A percentile compares a stretch with the other conserved stretches of the same genome.
phyloP scores from a whole-genome alignment of 768 basidiomycete species.

The Terana coerulea region DNA sequence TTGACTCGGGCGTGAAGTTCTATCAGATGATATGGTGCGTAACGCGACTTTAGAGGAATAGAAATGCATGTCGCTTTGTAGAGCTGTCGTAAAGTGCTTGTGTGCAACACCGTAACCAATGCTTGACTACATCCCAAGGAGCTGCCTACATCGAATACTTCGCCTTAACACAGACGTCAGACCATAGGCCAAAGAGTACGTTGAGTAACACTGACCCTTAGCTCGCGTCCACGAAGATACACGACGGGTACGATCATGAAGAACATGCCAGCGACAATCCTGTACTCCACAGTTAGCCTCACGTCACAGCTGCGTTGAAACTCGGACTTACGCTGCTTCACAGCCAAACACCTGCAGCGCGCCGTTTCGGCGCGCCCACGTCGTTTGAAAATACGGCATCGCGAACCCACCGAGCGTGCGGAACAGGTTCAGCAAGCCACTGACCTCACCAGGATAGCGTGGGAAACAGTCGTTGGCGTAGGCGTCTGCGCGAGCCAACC shows the following conservation, averaged over 20 bases:
- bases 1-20: constrained; percentile 11
- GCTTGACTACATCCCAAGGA: no score
- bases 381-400: constrained; percentile 64
- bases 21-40: constrained; percentile 19
- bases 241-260: constrained; percentile 46
- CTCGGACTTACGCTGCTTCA: constrained; percentile 44
- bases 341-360: constrained; percentile 59
- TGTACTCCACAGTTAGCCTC: not conserved
- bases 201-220: constrained; percentile 36
- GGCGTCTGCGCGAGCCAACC: constrained; percentile 29
- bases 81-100: not conserved
- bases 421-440: constrained; percentile 54
- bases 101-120: no score
- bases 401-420: constrained; percentile 57
- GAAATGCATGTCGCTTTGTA: not conserved
- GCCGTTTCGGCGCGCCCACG: constrained; percentile 57
- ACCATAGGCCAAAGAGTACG: not conserved
- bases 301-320: not conserved
- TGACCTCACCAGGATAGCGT: constrained; percentile 52
- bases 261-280: constrained; percentile 48
- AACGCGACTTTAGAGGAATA: constrained; percentile 13
- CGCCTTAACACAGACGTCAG: not conserved
- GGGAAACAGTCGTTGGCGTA: constrained; percentile 50
- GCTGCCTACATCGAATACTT: not conserved
- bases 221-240: constrained; percentile 41